Evolutionary conservation across 164 flowering plant species (phyloP).

Genomic region (Piper longum): DNA sequence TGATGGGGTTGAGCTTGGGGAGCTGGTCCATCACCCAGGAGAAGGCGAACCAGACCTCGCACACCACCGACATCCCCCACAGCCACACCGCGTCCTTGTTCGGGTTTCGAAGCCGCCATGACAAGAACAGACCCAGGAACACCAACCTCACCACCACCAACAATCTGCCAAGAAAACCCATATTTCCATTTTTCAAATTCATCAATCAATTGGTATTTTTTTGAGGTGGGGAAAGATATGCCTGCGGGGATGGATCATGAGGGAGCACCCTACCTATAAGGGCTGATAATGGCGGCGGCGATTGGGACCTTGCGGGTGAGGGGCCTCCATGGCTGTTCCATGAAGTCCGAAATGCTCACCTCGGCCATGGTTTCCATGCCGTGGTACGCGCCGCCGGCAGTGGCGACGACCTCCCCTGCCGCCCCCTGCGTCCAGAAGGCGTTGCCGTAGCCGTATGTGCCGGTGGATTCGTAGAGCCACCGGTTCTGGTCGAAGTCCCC

Average conservation of each 20-base stretch:
- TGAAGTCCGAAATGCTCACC: slow-evolving; percentile 32
- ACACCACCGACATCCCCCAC: slow-evolving; percentile 77
- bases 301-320: slow-evolving; percentile 60
- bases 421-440: slow-evolving; percentile 65
- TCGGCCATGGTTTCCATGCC: slow-evolving; percentile 21
- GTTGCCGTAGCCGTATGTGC: slow-evolving; percentile 82
- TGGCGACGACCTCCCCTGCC: slow-evolving; percentile 10
- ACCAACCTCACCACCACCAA: slow-evolving; percentile 42
- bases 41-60: slow-evolving; percentile 83
- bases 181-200: neutral
- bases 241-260: neutral
- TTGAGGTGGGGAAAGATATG: neutral
- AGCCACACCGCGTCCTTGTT: slow-evolving; percentile 76
- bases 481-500: slow-evolving; percentile 71
- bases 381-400: neutral
- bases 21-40: slow-evolving; percentile 83
- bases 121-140: slow-evolving; percentile 44
- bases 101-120: slow-evolving; percentile 55
- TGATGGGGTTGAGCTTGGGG: slow-evolving; percentile 73
- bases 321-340: slow-evolving; percentile 79
- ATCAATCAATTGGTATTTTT: too few relatives aligned
- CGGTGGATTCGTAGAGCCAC: slow-evolving; percentile 72
- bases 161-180: slow-evolving; percentile 23
- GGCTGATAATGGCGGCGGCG: slow-evolving; percentile 61
- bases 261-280: slow-evolving; percentile 38